phyloP scores from a whole-genome alignment of 1,284 basidiomycete genomes.

The Ceratobasidium sp. region DNA sequence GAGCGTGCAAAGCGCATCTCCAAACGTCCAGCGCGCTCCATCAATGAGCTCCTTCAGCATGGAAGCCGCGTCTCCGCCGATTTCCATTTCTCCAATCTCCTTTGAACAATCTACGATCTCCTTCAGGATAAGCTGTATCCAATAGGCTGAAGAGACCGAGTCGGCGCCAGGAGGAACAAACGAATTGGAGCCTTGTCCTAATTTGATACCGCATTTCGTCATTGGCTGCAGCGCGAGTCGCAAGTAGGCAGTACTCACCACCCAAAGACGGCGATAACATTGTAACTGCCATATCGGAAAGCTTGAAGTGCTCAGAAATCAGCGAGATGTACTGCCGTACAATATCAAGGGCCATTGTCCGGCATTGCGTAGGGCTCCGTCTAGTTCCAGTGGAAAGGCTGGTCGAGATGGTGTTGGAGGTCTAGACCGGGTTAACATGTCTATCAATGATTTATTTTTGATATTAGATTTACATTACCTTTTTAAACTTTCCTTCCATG shows the following conservation, averaged over 20 bases:
- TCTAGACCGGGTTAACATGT: neutral
- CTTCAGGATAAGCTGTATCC: conserved; percentile 78
- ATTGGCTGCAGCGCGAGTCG: neutral
- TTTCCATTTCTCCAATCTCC: conserved; percentile 84
- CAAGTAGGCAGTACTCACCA: conserved; percentile 34
- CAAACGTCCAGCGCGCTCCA: conserved; percentile 88
- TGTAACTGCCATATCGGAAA: conserved; percentile 78
- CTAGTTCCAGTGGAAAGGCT: conserved; percentile 50
- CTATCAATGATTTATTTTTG: neutral
- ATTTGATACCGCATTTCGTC: conserved; percentile 35
- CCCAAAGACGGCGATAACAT: conserved; percentile 56
- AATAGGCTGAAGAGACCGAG: conserved; percentile 85
- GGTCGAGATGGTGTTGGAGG: conserved; percentile 42
- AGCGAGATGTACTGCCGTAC: conserved; percentile 88
- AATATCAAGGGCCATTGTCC: conserved; percentile 91
- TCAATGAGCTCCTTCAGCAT: conserved; percentile 80
- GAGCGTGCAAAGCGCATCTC: conserved; percentile 77
- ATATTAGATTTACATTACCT: conserved; percentile 61
- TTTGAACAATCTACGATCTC: conserved; percentile 88
- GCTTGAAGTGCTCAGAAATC: conserved; percentile 88
- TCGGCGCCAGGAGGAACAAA: conserved; percentile 82
- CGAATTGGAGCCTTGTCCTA: conserved; percentile 57
- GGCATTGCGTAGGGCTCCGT: conserved; percentile 84
- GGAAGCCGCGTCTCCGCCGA: conserved; percentile 76
- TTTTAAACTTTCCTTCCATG: conserved; percentile 90